Base-by-base conservation (phyloP, 2,329 filamentous ascomycete genomes). In the Talaromyces sp. region DNA sequence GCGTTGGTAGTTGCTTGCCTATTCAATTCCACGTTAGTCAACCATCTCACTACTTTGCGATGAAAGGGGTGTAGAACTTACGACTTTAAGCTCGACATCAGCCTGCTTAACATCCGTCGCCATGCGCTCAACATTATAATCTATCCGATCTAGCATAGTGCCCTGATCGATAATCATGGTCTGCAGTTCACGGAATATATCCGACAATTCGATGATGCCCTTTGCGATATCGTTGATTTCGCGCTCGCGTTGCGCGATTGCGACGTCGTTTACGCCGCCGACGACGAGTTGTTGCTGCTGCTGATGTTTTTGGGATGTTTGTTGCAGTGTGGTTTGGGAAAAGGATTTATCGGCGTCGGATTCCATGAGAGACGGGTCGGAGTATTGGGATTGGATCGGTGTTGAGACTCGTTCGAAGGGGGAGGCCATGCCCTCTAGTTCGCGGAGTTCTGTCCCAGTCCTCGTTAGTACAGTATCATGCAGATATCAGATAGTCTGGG, bases 201-300 rank as follows among this genome's bases (percentile, higher is more conserved):
- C 95, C 3, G 94, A 92, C 7, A 99, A 83, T 75, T 98, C 94
- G 73, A 99, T 98, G 78, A 99, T 98, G 65, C 95, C 94, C 76
- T 97, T 93, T 1, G 95, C 95, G 69, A 99, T 99, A 72, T 97
- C 93, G 74, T 96, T 96, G 72, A 99, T 99, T 78, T 98, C 95
- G 47, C 91, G 89, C 79, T 99, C 95, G 69, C 95, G 91, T 77
- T 98, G 95, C 67, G 89, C 87, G 71, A 99, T 98, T 43, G 88
- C 88, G 2, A 89, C 84, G 75, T 98, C 94, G 74, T 96, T 93
- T 66, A 89, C 90, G 10, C 73, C 76, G 51, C 36, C 31, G 8
- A 63, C 51, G 5, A 47, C 25, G 29, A 63, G 61, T 47, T 63
- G 60, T 43, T 62, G 53, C 8, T 54, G 54, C 54, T 58, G 51